Evolutionary conservation across 495 filamentous ascomycete genomes (phyloP).

Genomic region (Usnea hakonensis): DNA sequence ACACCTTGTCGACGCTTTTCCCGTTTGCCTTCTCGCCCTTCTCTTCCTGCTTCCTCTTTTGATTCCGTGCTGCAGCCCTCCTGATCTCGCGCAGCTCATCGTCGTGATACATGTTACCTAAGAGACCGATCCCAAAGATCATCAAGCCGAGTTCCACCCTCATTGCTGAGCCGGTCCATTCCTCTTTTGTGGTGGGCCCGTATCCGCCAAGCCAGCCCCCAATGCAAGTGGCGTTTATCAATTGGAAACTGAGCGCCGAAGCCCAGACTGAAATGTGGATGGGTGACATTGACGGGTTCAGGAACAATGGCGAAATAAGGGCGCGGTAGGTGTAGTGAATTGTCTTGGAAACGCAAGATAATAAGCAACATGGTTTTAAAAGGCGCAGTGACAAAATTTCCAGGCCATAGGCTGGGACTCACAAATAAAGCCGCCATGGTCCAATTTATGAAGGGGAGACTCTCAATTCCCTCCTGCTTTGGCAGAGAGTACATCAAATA

Average conservation of each 20-base stretch:
- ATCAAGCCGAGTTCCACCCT: constrained; percentile 41
- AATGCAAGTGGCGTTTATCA: constrained; percentile 67
- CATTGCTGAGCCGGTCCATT: constrained; percentile 44
- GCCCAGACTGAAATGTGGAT: constrained; percentile 60
- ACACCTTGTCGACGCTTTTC: constrained; percentile 64
- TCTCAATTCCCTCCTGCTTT: constrained; percentile 37
- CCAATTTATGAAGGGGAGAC: constrained; percentile 62
- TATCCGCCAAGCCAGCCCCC: constrained; percentile 76
- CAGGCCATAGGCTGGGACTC: constrained; percentile 14
- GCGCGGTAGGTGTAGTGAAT: constrained; percentile 89
- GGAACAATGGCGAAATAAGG: constrained; percentile 64
- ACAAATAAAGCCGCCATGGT: constrained; percentile 58
- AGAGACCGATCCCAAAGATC: constrained; percentile 60
- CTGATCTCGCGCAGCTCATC: constrained; percentile 73
- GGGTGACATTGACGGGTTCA: constrained; percentile 86
- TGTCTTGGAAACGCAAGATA: constrained; percentile 32
- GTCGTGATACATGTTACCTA: constrained; percentile 77
- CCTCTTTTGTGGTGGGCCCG: constrained; percentile 51
- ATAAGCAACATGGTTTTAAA: constrained; percentile 5
- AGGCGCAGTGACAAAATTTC: not conserved
- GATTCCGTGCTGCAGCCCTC: constrained; percentile 44
- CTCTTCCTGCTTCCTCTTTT: constrained; percentile 30
- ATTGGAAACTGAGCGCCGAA: constrained; percentile 60
- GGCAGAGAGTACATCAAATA: constrained; percentile 67
- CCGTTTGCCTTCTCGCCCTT: constrained; percentile 31